Evolutionary conservation across 106 monocot genomes (phyloP).

Genomic region (Amphibolis antarctica): DNA sequence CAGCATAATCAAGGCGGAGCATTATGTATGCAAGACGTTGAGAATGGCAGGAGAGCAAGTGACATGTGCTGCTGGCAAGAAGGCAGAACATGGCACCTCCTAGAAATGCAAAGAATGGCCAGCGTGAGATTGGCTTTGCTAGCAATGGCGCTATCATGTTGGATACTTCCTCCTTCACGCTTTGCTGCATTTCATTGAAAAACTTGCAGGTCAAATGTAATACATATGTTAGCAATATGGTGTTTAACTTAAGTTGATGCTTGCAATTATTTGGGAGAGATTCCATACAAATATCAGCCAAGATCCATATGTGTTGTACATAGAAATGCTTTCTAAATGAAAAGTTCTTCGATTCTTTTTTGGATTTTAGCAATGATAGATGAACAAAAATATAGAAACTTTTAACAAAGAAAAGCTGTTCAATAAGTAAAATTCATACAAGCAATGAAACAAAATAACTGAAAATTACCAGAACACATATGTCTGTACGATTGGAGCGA

Average conservation of each 20-base stretch:
- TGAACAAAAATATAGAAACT: too few species aligned
- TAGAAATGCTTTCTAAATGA: too few species aligned
- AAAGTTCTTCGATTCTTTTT: too few species aligned
- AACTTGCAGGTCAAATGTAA: too few species aligned
- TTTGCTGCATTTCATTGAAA: constrained; percentile 22
- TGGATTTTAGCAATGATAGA: too few species aligned
- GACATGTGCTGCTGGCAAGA: constrained; percentile 86
- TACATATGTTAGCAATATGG: too few species aligned
- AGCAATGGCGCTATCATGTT: constrained; percentile 44
- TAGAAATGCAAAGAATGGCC: constrained; percentile 92
- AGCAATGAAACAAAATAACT: not conserved
- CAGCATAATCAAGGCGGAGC: constrained; percentile 91
- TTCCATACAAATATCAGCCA: too few species aligned
- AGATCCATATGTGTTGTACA: too few species aligned
- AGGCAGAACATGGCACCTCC: constrained; percentile 98
- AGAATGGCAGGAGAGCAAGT: constrained; percentile 90
- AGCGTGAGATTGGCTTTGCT: constrained; percentile 49
- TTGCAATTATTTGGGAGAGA: too few species aligned
- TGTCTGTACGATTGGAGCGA: constrained; percentile 43
- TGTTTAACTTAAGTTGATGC: too few species aligned
- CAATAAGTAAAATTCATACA: too few species aligned
- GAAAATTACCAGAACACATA: constrained; percentile 32
- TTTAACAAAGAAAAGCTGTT: too few species aligned
- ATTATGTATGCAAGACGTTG: constrained; percentile 73
- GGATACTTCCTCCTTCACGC: constrained; percentile 46